A percentile compares a stretch with the other conserved stretches of the same genome.
Conservation (phyloP, 1,284 basidiomycete genomes). For the Calocybe gambosa region DNA sequence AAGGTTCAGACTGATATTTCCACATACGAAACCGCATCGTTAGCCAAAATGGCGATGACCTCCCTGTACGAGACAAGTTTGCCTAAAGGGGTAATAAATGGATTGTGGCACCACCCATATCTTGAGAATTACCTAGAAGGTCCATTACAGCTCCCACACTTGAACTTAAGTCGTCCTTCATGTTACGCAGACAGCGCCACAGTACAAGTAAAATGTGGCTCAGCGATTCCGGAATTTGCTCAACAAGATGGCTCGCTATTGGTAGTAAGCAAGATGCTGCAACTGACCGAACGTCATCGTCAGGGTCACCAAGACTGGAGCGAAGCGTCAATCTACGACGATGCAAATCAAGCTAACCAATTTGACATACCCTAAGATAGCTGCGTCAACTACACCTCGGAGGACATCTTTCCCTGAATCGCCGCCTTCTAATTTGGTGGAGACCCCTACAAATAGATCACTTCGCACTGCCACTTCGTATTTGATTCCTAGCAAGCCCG, state of each 20-base stretch:
- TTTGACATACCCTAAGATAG: constrained; percentile 71
- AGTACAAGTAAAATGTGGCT: constrained; percentile 76
- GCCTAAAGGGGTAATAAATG: constrained; percentile 36
- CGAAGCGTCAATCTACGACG: constrained; percentile 13
- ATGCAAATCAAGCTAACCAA: not conserved
- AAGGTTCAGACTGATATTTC: constrained; percentile 4
- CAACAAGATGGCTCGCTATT: constrained; percentile 76
- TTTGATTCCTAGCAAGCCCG: constrained; percentile 93
- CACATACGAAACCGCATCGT: constrained; percentile 61
- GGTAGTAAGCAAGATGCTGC: constrained; percentile 91
- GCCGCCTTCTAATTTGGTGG: constrained; percentile 29
- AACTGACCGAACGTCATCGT: constrained; percentile 96
- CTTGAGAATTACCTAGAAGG: constrained; percentile 60
- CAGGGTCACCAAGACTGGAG: constrained; percentile 77
- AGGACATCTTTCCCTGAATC: constrained; percentile 49
- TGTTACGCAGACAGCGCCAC: constrained; percentile 88
- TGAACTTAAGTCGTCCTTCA: constrained; percentile 96
- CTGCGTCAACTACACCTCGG: constrained; percentile 79
- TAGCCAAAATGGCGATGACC: constrained; percentile 74
- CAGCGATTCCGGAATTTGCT: constrained; percentile 70
- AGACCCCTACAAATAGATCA: constrained; percentile 62
- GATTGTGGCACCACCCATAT: constrained; percentile 4
- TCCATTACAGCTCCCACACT: constrained; percentile 98
- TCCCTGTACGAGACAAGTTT: constrained; percentile 77
- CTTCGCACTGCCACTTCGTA: constrained; percentile 94